These are phyloP conservation scores for Hericium rajendrae DNA, from an alignment of 768 basidiomycete species.

Conservation along the genomic window DNA sequence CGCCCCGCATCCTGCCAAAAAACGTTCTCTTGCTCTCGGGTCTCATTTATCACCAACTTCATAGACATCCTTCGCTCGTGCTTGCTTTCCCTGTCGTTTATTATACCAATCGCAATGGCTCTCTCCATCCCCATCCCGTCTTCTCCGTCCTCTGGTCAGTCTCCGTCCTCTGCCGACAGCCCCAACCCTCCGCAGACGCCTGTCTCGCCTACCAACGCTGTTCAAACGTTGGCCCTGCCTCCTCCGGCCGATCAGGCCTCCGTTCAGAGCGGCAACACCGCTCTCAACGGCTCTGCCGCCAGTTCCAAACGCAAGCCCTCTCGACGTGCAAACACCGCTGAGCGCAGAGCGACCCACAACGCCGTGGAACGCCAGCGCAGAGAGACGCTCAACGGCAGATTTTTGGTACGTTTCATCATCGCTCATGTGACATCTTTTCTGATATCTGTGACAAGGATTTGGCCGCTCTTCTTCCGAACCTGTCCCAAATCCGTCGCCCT, in stretches of 20 bases:
- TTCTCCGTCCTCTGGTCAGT: slow-evolving; percentile 27
- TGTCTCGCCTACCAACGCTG: slow-evolving; percentile 28
- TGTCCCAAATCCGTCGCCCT: slow-evolving; percentile 87
- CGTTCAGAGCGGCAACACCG: slow-evolving; percentile 12
- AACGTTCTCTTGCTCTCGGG: slow-evolving; percentile 15
- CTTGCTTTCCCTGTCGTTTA: slow-evolving; percentile 4
- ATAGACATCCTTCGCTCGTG: not conserved
- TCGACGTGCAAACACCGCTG: slow-evolving; percentile 90
- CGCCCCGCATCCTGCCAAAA: slow-evolving; percentile 15
- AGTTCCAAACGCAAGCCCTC: slow-evolving; percentile 72
- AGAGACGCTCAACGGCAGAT: slow-evolving; percentile 88
- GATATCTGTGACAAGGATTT: slow-evolving; percentile 52
- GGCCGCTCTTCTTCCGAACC: slow-evolving; percentile 83
- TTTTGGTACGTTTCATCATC: slow-evolving; percentile 48
- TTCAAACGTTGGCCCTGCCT: slow-evolving; percentile 28
- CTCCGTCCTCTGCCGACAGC: slow-evolving; percentile 30
- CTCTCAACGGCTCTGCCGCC: slow-evolving; percentile 17
- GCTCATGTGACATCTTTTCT: slow-evolving; percentile 10
- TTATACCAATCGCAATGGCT: slow-evolving; percentile 26
- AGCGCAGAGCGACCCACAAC: slow-evolving; percentile 93
- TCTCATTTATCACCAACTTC: slow-evolving; percentile 11
- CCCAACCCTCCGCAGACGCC: slow-evolving; percentile 42
- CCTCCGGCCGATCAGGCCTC: slow-evolving; percentile 18
- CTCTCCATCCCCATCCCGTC: slow-evolving; percentile 31
- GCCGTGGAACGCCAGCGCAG: slow-evolving; percentile 91